phyloP scores from a whole-genome alignment of 768 basidiomycete genomes.

The Serendipita sp. region DNA sequence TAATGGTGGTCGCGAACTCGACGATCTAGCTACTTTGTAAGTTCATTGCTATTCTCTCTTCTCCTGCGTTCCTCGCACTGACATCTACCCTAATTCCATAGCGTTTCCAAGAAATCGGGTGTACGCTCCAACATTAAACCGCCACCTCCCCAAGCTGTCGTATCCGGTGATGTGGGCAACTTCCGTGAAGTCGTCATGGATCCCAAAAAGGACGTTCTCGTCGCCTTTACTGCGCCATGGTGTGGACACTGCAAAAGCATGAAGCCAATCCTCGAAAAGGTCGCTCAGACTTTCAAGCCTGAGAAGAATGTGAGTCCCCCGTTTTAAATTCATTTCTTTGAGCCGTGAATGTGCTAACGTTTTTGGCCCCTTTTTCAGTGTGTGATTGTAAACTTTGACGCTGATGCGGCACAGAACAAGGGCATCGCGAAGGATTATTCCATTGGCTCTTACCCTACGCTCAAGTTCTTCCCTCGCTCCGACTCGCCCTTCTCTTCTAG shows the following conservation, averaged over 20 bases:
- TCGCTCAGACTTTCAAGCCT: conserved; percentile 58
- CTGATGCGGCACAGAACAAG: conserved; percentile 67
- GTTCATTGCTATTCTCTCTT: conserved; percentile 14
- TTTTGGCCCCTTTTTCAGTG: conserved; percentile 31
- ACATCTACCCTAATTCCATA: conserved; percentile 18
- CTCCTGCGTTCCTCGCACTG: background rate
- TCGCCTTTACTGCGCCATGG: conserved; percentile 72
- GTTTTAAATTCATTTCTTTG: background rate
- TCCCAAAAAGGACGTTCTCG: conserved; percentile 61
- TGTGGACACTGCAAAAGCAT: conserved; percentile 90
- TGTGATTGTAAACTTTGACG: conserved; percentile 80
- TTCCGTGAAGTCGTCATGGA: conserved; percentile 66
- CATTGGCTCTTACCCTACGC: conserved; percentile 72
- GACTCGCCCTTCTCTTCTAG: background rate
- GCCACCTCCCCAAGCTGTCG: conserved; percentile 56
- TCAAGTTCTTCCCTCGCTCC: conserved; percentile 80
- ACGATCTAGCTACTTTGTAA: conserved; percentile 58
- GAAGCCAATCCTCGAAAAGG: conserved; percentile 76
- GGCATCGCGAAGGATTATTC: conserved; percentile 53
- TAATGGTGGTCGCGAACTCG: conserved; percentile 65
- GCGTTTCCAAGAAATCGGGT: conserved; percentile 56
- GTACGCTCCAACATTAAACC: conserved; percentile 79
- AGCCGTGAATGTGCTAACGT: background rate
- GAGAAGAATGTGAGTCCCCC: conserved; percentile 47
- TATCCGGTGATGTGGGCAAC: conserved; percentile 48